Evolutionary conservation across 2,329 filamentous ascomycete species (phyloP).

Genomic region (Colletotrichum neosansevieriae): DNA sequence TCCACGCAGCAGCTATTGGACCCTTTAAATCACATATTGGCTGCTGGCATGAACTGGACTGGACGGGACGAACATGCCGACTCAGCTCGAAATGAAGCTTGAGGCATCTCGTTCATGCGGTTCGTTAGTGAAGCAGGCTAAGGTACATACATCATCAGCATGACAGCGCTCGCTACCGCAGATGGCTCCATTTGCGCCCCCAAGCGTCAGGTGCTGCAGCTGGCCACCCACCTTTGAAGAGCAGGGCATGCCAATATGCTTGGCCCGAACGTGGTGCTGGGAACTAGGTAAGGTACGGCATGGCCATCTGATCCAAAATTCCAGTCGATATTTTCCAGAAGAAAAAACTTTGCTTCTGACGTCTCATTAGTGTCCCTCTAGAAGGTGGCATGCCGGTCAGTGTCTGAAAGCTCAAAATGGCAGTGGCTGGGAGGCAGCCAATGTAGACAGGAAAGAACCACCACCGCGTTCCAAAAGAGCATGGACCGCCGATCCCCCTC

Average conservation of each 20-base stretch:
- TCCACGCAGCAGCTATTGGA: not conserved
- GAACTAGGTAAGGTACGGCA: too few relatives aligned
- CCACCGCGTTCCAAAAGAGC: constrained; percentile 14
- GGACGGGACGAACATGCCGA: constrained; percentile 20
- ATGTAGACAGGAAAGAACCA: constrained; percentile 11
- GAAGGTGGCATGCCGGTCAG: not conserved
- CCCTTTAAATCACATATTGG: constrained; percentile 17
- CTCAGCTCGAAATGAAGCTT: not conserved
- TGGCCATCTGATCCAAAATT: too few relatives aligned
- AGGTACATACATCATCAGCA: not conserved
- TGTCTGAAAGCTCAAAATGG: constrained; percentile 9
- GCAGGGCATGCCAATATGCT: not conserved
- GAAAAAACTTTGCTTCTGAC: not conserved
- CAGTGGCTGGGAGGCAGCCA: constrained; percentile 20
- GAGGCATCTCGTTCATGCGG: constrained; percentile 11
- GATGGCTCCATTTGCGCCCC: constrained; percentile 6
- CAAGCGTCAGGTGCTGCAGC: constrained; percentile 6
- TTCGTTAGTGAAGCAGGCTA: not conserved
- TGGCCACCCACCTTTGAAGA: not conserved
- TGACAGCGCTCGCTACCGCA: not conserved
- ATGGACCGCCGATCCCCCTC: constrained; percentile 37
- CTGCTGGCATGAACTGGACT: constrained; percentile 16
- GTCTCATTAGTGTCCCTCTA: constrained; percentile 4
- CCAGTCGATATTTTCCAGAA: constrained; percentile 14
- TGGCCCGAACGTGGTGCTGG: too few relatives aligned